phyloP scores from a whole-genome alignment of 2,329 filamentous ascomycete species.

The Leptosphaerulina australis region DNA sequence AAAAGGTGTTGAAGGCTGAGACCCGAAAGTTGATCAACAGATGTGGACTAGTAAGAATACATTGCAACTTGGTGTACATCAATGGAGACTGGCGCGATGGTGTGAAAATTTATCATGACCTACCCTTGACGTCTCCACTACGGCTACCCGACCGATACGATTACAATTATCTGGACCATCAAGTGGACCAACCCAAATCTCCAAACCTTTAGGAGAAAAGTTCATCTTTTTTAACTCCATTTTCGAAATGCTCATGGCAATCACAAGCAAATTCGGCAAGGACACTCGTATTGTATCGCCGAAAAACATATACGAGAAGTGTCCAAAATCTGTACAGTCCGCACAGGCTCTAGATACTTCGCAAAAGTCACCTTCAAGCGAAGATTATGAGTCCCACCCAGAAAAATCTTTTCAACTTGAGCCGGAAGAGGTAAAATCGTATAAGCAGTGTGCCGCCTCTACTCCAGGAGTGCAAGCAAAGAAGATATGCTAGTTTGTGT shows the following conservation, averaged over 20 bases:
- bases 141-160: no score
- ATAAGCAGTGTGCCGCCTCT: slow-evolving; percentile 52
- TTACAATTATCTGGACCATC: no score
- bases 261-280: slow-evolving; percentile 15
- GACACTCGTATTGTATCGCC: slow-evolving; percentile 20
- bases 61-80: no score
- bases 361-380: slow-evolving; percentile 37
- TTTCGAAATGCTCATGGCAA: slow-evolving; percentile 12
- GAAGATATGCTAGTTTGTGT: slow-evolving; percentile 59
- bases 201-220: no score
- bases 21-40: no score
- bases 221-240: no score
- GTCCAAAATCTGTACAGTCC: slow-evolving; percentile 35
- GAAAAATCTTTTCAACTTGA: slow-evolving; percentile 27
- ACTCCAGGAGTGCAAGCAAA: slow-evolving; percentile 56
- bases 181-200: no score
- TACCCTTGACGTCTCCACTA: no score
- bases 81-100: no score
- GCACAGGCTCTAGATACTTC: slow-evolving; percentile 35
- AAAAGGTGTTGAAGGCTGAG: no score
- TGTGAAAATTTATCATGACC: no score
- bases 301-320: slow-evolving; percentile 27
- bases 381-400: slow-evolving; percentile 40
- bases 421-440: slow-evolving; percentile 50
- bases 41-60: no score